Base-by-base conservation (phyloP, 2,329 filamentous ascomycete genomes). In the Calycina marina region DNA sequence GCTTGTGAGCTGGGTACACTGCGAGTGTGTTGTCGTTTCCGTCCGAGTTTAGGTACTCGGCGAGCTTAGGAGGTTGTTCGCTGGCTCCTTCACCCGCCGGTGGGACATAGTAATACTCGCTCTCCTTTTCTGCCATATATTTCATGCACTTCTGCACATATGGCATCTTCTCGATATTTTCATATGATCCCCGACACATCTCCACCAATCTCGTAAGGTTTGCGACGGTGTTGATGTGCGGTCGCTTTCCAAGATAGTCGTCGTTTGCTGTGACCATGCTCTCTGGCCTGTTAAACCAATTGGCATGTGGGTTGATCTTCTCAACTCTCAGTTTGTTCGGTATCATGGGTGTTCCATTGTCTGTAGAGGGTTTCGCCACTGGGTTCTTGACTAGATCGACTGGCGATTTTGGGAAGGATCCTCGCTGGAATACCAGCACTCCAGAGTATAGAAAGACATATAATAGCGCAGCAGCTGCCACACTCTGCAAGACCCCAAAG, bases 101-200 rank as follows among this genome's bases (percentile, higher is more conserved):
- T 6, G 65, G 64, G n/a, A 62, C 49, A 26, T 53, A 57, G 44
- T 62, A 63, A 52, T 69, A 69, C 35, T 63, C 59, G 25, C 61
- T 48, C 46, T 66, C 59, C 15, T 54, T 56, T 18, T 61, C 52
- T 8, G 60, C 57, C 40, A 70, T 54, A 43, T 65, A 69, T 36
- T 62, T 52, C 14, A 69, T 47, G 42, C 65, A 69, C 34, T 65
- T 60, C 31, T 61, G 60, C 3, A 68, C 63, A 41, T 63, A 61
- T 31, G 60, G 53, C 65, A 69, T 67, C 55, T 63, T 66, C 50
- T 69, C 65, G 14, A 68, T 51, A n/a, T 62, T 61, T 30, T 49
- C 45, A 39, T 65, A 63, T 22, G 61, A 61, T 10, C 66, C 66
- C 41, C 64, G 52, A 47, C 66, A 70, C 39, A 62, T 56, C 40